Evolutionary conservation across 768 basidiomycete genomes (phyloP).

Genomic region (Kwoniella europaea): DNA sequence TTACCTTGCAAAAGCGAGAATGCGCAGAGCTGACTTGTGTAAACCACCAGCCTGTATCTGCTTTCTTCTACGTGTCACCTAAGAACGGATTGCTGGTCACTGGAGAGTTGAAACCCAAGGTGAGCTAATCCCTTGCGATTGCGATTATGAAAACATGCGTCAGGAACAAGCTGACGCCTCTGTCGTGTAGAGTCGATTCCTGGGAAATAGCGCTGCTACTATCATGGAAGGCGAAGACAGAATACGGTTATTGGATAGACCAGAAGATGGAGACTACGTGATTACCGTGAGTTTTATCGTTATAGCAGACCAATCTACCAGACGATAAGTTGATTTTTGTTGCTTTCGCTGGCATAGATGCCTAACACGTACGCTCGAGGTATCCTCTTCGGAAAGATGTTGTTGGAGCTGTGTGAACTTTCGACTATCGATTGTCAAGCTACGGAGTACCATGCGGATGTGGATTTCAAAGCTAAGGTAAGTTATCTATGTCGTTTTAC

Average conservation of each 20-base stretch:
- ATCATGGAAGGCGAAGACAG: slow-evolving; percentile 96
- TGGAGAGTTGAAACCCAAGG: slow-evolving; percentile 90
- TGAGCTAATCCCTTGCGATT: background rate
- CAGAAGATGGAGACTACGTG: slow-evolving; percentile 70
- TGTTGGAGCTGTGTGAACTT: slow-evolving; percentile 89
- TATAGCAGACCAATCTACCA: background rate
- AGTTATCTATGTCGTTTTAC: slow-evolving; percentile 15
- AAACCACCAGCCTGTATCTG: slow-evolving; percentile 63
- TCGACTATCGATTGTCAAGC: slow-evolving; percentile 83
- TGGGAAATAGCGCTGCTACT: slow-evolving; percentile 95
- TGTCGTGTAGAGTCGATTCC: slow-evolving; percentile 70
- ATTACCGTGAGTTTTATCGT: slow-evolving; percentile 63
- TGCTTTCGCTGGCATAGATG: slow-evolving; percentile 86
- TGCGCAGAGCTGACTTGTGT: background rate
- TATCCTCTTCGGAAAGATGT: slow-evolving; percentile 70
- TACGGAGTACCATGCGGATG: slow-evolving; percentile 73
- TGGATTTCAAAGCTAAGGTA: slow-evolving; percentile 98
- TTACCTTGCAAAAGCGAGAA: background rate
- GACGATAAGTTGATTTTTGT: slow-evolving; percentile 9
- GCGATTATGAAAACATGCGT: background rate
- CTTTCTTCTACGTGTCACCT: slow-evolving; percentile 95
- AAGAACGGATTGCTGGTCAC: slow-evolving; percentile 82
- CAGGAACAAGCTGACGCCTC: slow-evolving; percentile 1
- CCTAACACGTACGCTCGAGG: slow-evolving; percentile 86
- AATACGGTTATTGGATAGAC: slow-evolving; percentile 77